These are phyloP conservation scores for Plasmodium cynomolgi DNA, from an alignment of 169 alveolate genomes.

Conservation along the genomic window DNA sequence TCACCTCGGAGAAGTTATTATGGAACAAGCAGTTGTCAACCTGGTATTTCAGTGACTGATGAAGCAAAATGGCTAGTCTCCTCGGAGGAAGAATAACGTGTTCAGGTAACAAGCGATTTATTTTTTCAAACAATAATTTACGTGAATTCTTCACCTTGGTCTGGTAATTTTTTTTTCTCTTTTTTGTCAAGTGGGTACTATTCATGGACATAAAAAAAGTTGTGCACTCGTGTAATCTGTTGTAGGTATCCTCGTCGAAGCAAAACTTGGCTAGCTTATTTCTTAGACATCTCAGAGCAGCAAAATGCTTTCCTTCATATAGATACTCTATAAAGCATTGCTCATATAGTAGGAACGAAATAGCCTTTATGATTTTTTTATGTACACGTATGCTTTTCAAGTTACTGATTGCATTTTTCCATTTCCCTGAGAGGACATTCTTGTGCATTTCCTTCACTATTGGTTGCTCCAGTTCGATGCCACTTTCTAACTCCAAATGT, in stretches of 20 bases:
- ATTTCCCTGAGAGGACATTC: constrained; percentile 74
- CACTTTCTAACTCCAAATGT: constrained; percentile 80
- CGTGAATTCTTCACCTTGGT: constrained; percentile 15
- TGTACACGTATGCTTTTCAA: constrained; percentile 71
- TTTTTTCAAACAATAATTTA: constrained; percentile 59
- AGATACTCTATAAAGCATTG: constrained; percentile 80
- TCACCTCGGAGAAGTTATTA: constrained; percentile 43
- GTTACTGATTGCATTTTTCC: constrained; percentile 73
- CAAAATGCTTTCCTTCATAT: constrained; percentile 72
- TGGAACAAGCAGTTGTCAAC: constrained; percentile 63
- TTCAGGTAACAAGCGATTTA: constrained; percentile 70
- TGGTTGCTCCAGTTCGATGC: constrained; percentile 75
- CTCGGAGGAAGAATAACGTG: constrained; percentile 66
- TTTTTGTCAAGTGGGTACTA: not conserved
- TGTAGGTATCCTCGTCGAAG: constrained; percentile 65
- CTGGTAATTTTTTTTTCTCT: not conserved
- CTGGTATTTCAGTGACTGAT: constrained; percentile 64
- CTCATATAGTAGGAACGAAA: constrained; percentile 79
- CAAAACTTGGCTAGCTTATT: constrained; percentile 58
- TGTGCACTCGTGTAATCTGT: constrained; percentile 65
- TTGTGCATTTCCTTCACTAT: constrained; percentile 75
- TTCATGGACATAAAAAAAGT: constrained; percentile 45
- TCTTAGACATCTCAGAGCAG: constrained; percentile 79
- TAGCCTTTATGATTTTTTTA: constrained; percentile 77
- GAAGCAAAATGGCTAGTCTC: constrained; percentile 66